A percentile compares a stretch with the other conserved stretches of the same genome.
These are phyloP conservation scores for Halenospora varia DNA, from an alignment of 495 filamentous ascomycete species.

Conservation along the genomic window DNA sequence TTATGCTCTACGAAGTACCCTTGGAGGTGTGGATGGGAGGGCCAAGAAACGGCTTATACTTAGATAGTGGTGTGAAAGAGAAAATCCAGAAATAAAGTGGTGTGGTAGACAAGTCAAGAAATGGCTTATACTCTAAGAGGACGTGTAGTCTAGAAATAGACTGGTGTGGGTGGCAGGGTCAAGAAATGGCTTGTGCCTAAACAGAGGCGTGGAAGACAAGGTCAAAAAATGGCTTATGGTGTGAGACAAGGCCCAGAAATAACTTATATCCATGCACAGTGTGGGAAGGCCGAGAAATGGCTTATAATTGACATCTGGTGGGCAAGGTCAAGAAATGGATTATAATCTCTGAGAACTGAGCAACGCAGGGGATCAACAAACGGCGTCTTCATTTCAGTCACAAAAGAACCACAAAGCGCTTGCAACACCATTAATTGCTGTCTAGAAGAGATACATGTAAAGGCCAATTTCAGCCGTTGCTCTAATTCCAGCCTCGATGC, in stretches of 20 bases:
- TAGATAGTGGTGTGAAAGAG: no score
- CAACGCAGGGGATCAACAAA: neutral
- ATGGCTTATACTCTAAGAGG: no score
- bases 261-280: no score
- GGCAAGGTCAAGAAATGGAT: neutral
- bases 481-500: no score
- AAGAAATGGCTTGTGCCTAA: neutral
- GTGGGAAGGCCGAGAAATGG: conserved; percentile 5
- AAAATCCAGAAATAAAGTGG: no score
- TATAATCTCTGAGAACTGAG: neutral
- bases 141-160: no score
- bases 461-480: no score
- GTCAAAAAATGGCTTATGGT: conserved; percentile 6
- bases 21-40: no score
- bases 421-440: neutral
- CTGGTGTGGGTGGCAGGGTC: no score
- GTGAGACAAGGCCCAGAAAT: neutral
- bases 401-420: conserved; percentile 13
- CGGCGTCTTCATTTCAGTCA: conserved; percentile 4
- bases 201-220: neutral
- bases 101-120: no score
- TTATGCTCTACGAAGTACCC: no score
- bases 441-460: neutral
- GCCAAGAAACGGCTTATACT: no score
- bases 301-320: neutral